These are phyloP conservation scores for Hanseniaspora guilliermondii DNA, from an alignment of 805 yeast genomes.

Conservation along the genomic window DNA sequence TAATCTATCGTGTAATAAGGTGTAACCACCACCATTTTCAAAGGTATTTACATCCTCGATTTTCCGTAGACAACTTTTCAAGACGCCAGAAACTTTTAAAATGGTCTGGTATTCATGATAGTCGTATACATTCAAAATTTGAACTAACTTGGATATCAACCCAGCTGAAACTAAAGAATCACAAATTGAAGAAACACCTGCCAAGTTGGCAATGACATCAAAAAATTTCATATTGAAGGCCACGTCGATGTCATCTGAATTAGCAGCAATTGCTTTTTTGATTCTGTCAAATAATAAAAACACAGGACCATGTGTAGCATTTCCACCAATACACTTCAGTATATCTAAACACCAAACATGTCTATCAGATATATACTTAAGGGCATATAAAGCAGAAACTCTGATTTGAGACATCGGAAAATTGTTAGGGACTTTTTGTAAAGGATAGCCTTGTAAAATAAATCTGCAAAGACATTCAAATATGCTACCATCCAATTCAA, in stretches of 20 bases:
- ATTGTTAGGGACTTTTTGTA: constrained; percentile 29
- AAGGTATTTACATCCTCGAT: constrained; percentile 50
- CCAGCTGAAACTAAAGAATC: constrained; percentile 64
- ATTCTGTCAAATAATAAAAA: constrained; percentile 60
- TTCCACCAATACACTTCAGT: constrained; percentile 67
- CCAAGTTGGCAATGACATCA: constrained; percentile 48
- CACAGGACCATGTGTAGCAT: constrained; percentile 71
- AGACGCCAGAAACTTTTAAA: constrained; percentile 50
- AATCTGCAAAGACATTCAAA: constrained; percentile 59
- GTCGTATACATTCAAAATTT: constrained; percentile 43
- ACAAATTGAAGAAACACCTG: constrained; percentile 43
- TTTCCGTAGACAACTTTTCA: constrained; percentile 35
- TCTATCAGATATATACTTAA: constrained; percentile 56
- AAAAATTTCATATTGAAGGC: constrained; percentile 40
- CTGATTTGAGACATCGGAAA: constrained; percentile 42
- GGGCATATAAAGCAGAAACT: constrained; percentile 48
- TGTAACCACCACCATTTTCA: constrained; percentile 54
- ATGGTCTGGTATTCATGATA: constrained; percentile 43
- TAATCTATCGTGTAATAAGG: constrained; percentile 44
- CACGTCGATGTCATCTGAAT: constrained; percentile 32
- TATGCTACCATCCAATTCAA: constrained; percentile 61
- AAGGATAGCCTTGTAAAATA: constrained; percentile 39
- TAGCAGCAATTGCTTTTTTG: constrained; percentile 35
- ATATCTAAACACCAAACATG: constrained; percentile 66
- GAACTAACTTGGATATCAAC: constrained; percentile 49